Percentiles rank a stretch among this genome's conserved stretches.
Evolutionary conservation across 306 rosid species (phyloP).

Genomic region (Casuarina equisetifolia): DNA sequence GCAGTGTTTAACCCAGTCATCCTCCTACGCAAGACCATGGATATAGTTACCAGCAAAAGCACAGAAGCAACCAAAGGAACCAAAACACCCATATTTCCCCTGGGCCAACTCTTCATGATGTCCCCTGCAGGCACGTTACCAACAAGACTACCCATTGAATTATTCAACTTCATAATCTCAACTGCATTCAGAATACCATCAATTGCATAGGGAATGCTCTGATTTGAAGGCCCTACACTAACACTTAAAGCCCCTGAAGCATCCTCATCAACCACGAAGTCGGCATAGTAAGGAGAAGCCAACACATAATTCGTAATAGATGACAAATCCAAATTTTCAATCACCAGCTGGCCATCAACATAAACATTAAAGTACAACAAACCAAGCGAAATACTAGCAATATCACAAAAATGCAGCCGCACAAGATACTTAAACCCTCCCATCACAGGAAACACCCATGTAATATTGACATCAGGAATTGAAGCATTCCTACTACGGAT

Average conservation of each 20-base stretch:
- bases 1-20: slow-evolving; percentile 26
- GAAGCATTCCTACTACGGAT: slow-evolving; percentile 60
- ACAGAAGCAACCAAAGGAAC: slow-evolving; percentile 39
- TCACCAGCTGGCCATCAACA: slow-evolving; percentile 64
- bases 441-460: slow-evolving; percentile 66
- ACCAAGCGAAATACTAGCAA: slow-evolving; percentile 72
- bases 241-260: slow-evolving; percentile 40
- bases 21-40: slow-evolving; percentile 32
- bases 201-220: slow-evolving; percentile 44
- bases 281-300: slow-evolving; percentile 73
- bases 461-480: slow-evolving; percentile 62
- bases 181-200: slow-evolving; percentile 52
- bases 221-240: slow-evolving; percentile 59
- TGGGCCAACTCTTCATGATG: slow-evolving; percentile 37
- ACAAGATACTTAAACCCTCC: slow-evolving; percentile 64
- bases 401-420: slow-evolving; percentile 86
- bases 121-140: slow-evolving; percentile 34
- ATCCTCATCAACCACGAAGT: slow-evolving; percentile 66
- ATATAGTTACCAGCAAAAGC: slow-evolving; percentile 35
- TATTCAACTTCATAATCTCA: slow-evolving; percentile 56
- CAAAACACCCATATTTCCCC: slow-evolving; percentile 18
- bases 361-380: slow-evolving; percentile 77
- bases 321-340: slow-evolving; percentile 67
- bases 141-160: slow-evolving; percentile 47
- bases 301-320: slow-evolving; percentile 32